Evolutionary conservation across 306 rosid species (phyloP), one percentile per base, ranked within the genome.

Genomic region (Herpetospermum pedunculosum): DNA sequence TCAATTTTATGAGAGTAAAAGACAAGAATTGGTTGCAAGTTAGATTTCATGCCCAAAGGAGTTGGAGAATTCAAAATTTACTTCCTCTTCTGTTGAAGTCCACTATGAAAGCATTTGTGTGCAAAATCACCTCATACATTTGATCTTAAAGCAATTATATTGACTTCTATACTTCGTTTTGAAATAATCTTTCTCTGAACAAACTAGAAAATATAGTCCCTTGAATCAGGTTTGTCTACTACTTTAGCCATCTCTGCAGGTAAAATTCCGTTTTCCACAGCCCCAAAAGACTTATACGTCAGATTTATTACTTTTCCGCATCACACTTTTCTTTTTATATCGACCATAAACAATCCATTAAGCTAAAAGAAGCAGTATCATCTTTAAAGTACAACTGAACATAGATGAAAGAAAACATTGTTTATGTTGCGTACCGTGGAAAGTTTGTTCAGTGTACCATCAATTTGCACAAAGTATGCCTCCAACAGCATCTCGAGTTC

Each of bases 401-500:
- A n/a, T 23, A 34, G 29, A 18, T 57, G 40, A 37, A 48, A 49
- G 46, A 19, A 50, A 29, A 49, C 19, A 29, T 2, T 10, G 30
- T 30, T 71, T 18, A 49, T 30, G 48, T 2, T 34, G 50, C 77
- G 0, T 80, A 92, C 97, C 83, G 90, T 83, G 49, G 90, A 83
- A 38, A 92, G 83, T 73, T 91, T 89, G 84, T 89, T 91, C 48
- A 89, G 63, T 23, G 97, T 89, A 77, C 99, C 99, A 77, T 94
- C 97, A 38, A 94, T 91, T 79, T 91, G 99, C 70, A 91, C 99
- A 50, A 94, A 94, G 81, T 94, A 94, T 3, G 99, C 99, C 81
- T 94, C 99, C 86, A 94, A 79, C 60, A 94, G 96, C 99, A 94
- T 94, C 80, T 94, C 99, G 71, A 94, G 97, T 87, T 94, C 99